phyloP scores from a whole-genome alignment of 805 yeast species.

The Vanderwaltozyma polyspora region DNA sequence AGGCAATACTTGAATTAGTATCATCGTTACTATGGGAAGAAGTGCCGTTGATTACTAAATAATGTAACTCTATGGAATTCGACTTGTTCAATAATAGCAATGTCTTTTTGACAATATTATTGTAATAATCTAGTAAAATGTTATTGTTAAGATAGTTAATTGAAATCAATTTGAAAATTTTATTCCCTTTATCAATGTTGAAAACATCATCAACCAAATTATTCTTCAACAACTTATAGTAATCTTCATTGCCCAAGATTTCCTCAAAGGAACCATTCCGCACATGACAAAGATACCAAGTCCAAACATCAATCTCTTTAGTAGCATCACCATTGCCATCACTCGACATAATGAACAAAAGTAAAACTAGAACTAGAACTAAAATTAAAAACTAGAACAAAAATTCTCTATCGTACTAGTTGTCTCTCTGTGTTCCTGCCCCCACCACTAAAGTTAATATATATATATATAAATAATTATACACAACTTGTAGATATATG shows the following conservation, averaged over 20 bases:
- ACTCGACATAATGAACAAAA: no score
- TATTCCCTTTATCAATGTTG: slow-evolving; percentile 9
- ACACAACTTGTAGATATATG: no score
- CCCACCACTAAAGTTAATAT: no score
- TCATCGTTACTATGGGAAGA: background rate
- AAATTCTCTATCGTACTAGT: no score
- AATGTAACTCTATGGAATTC: background rate
- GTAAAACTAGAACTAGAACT: no score
- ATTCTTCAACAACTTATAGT: slow-evolving; percentile 20
- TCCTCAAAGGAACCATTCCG: slow-evolving; percentile 29
- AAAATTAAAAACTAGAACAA: no score
- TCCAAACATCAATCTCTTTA: slow-evolving; percentile 14
- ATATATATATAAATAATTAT: no score
- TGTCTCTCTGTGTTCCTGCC: no score
- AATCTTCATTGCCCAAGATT: slow-evolving; percentile 20
- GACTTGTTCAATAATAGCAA: background rate
- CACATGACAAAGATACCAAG: slow-evolving; percentile 29
- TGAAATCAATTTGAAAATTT: slow-evolving; percentile 22
- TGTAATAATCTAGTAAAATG: slow-evolving; percentile 19
- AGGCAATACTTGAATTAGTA: background rate
- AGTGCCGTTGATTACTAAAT: background rate
- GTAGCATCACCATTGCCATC: no score
- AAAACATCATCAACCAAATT: slow-evolving; percentile 14
- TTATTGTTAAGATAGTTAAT: slow-evolving; percentile 23
- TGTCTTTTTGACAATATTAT: slow-evolving; percentile 14